Conservation (phyloP, 1,139 yeast genomes). For the Scheffersomyces segobiensis region DNA sequence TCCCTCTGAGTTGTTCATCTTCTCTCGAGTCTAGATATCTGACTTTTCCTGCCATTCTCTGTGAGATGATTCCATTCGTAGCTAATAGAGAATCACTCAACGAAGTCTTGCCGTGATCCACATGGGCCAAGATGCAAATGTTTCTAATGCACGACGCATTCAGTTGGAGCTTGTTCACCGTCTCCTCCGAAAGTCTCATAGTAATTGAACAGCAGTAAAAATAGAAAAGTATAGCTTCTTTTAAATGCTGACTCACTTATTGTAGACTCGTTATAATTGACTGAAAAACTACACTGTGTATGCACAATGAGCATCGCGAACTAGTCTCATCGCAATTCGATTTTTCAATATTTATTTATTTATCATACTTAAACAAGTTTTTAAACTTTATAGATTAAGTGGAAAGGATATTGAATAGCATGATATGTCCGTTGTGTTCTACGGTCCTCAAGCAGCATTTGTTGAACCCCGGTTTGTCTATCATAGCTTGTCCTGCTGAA, state of each 20-base stretch:
- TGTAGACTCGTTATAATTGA: background rate
- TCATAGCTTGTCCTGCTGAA: conserved; percentile 29
- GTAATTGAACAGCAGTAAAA: background rate
- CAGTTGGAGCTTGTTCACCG: conserved; percentile 65
- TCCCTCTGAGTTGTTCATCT: conserved; percentile 94
- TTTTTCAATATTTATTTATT: too few species aligned
- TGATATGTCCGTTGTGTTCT: conserved; percentile 32
- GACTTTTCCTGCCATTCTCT: conserved; percentile 91
- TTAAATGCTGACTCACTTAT: background rate
- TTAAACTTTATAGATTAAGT: background rate
- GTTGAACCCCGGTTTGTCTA: conserved; percentile 25
- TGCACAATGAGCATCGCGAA: background rate
- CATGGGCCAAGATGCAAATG: conserved; percentile 95
- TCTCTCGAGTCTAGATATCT: conserved; percentile 91
- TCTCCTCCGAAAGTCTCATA: conserved; percentile 61
- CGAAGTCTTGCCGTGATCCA: conserved; percentile 97
- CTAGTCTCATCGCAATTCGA: background rate
- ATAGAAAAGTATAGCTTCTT: background rate
- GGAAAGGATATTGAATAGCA: conserved; percentile 2
- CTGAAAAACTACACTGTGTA: background rate
- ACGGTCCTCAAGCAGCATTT: conserved; percentile 24
- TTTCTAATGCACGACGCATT: conserved; percentile 75
- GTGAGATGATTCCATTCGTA: conserved; percentile 94
- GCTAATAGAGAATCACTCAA: conserved; percentile 90
- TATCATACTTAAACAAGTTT: background rate